Base-by-base conservation (phyloP, 352 stramenopile species). In the Pythium scleroteichum region DNA sequence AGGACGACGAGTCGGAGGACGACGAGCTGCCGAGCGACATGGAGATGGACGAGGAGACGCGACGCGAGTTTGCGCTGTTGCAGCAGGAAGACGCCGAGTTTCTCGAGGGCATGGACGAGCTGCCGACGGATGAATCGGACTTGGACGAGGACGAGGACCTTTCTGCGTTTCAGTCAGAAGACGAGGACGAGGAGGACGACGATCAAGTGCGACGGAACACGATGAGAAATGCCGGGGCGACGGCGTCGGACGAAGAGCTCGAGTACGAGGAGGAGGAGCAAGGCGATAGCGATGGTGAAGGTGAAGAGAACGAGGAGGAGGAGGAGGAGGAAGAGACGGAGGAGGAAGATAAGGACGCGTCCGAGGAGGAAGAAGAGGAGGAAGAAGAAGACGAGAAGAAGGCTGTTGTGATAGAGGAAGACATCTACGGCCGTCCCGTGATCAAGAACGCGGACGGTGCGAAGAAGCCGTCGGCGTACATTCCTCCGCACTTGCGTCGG, bases 401-500 rank as follows among this genome's bases (percentile, higher is more conserved):
- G 1, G 59, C 61, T 7, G 59, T 82, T 6, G 68, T 76, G n/a
- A 57, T 93, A 14, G 71, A 76, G 48, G 85, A 95, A 75, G 83
- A 95, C 56, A 92, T 95, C 51, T 95, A 95, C 64, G 85, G 85
- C 17, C 82, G 85, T 17, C 74, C 82, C 1, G 66, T 91, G n/a
- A 63, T 92, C 33, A 85, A 89, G 38, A 46, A 73, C 0, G 57
- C 51, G 38, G 70, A 75, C 23, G 66, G 68, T 4, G 29, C 58
- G 12, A 80, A 81, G 35, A 79, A 73, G 45, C 77, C 78, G 19
- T 87, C 70, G 4, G 74, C 79, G 27, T 97, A 97, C 49, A 62
- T 97, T 41, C 87, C 90, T n/a, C 90, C 90, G 26, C 85, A 96
- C 59, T 66, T 97, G 53, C 83, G 90, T 19, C 81, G 79, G 35